Conservation (phyloP, 2,329 filamentous ascomycete genomes). For the Ceratocystis cubensis region DNA sequence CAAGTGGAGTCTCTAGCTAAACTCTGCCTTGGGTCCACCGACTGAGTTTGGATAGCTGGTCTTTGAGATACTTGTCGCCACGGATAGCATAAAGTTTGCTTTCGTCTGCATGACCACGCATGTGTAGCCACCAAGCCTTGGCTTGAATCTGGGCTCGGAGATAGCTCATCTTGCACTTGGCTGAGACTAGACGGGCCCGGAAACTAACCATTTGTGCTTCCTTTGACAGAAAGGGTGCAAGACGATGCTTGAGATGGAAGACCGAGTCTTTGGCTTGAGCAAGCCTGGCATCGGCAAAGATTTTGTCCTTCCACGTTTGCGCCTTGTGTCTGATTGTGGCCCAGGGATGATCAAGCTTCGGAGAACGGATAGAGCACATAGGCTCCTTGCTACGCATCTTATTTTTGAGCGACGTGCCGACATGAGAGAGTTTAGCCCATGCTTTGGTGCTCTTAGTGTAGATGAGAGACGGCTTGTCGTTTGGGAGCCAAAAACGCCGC, state of each 20-base stretch:
- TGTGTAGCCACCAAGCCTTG: conserved; percentile 11
- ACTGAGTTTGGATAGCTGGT: not conserved
- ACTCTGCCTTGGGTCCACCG: not conserved
- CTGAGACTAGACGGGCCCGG: conserved; percentile 1
- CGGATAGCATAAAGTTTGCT: conserved; percentile 12
- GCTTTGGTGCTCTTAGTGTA: not conserved
- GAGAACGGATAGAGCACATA: not conserved
- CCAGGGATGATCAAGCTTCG: not conserved
- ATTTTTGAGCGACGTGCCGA: not conserved
- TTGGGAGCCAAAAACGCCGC: conserved; percentile 19
- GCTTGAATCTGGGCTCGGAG: conserved; percentile 3
- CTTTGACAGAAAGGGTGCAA: not conserved
- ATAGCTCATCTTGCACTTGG: not conserved
- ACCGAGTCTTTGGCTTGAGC: not conserved
- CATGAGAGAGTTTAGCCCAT: not conserved
- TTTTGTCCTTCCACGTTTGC: not conserved
- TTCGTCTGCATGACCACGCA: conserved; percentile 3
- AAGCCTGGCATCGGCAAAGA: not conserved
- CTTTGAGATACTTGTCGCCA: conserved; percentile 10
- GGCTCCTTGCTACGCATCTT: not conserved
- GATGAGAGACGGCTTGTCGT: not conserved
- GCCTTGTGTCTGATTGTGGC: not conserved
- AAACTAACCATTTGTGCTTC: not conserved
- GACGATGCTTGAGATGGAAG: not conserved
- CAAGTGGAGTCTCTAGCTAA: not conserved